Base-by-base conservation (phyloP, 1,139 yeast species). In the Zygosaccharomyces sapae region DNA sequence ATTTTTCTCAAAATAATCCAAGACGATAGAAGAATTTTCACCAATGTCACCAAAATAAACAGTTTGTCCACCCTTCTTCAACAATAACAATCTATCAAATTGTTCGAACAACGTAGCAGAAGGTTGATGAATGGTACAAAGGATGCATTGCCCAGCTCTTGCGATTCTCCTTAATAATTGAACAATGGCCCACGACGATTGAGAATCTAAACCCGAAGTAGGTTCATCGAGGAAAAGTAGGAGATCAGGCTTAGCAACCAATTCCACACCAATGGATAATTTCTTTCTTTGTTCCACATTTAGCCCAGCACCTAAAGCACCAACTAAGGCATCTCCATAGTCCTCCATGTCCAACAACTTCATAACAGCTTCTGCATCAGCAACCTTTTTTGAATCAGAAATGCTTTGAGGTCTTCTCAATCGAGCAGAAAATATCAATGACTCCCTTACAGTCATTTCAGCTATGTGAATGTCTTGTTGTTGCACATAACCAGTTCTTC, bases 271-370 rank as follows among this genome's bases (percentile, higher is more conserved):
- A 65, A 81, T 80, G 2, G 83, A 75, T 45, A 79, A 67, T 61
- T 77, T 79, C 65, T 79, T 79, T 54, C 82, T 69, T 65, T 80
- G 85, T 56, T 80, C 84, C 34, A 80, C 84, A 55, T 79, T 80
- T 48, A 78, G 68, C 47, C 83, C 83, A 52, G 67, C 68, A 43
- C 82, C 82, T 25, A 72, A 58, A 18, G 65, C 68, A 52, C 83
- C 83, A 49, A 77, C 81, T 43, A 78, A 60, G n/a, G 83, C 79
- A 53, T 78, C 81, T 7, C 81, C 76, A 59, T 77, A 78, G 18
- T 69, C 71, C 24, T 65, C 68, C 83, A 78, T 78, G 48, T 73
- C 75, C 49, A 78, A 67, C 27, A 77, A 69, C 22, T 68, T 66
- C 49, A 78, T 74, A 42, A 78, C 71, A 43, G 74, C 72, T 55